Conservation (phyloP, 352 stramenopile species). For the Phytophthora brassicae region DNA sequence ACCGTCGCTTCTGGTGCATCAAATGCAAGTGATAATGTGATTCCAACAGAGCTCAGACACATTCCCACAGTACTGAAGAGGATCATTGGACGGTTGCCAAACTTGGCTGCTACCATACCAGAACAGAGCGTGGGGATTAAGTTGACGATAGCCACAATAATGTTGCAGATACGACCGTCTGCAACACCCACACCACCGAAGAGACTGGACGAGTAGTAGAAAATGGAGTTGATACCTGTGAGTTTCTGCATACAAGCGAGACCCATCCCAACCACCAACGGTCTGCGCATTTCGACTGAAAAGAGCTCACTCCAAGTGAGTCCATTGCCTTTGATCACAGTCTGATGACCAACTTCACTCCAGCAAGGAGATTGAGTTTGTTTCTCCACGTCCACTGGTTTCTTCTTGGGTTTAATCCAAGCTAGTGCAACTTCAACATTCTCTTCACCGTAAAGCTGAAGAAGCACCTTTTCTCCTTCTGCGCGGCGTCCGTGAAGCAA, state of each 20-base stretch:
- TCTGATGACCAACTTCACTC: conserved; percentile 27
- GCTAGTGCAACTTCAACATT: conserved; percentile 27
- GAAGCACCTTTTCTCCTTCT: conserved; percentile 31
- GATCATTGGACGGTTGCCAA: conserved; percentile 40
- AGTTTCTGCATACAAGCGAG: conserved; percentile 44
- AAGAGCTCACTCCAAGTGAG: conserved; percentile 22
- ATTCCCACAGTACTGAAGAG: conserved; percentile 36
- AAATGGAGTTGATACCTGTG: conserved; percentile 53
- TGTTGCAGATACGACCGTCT: conserved; percentile 33
- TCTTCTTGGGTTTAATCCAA: conserved; percentile 31
- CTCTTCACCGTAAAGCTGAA: conserved; percentile 37
- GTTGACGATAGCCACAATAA: conserved; percentile 44
- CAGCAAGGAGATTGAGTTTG: conserved; percentile 19
- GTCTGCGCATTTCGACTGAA: conserved; percentile 20
- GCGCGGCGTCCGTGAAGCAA: conserved; percentile 32
- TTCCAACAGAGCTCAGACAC: conserved; percentile 32
- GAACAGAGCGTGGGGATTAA: conserved; percentile 32
- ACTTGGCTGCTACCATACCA: conserved; percentile 27
- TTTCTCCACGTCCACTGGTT: conserved; percentile 15
- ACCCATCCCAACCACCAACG: conserved; percentile 33
- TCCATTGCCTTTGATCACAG: conserved; percentile 19
- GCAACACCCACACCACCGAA: conserved; percentile 33
- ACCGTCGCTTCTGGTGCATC: conserved; percentile 21
- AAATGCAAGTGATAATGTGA: conserved; percentile 34
- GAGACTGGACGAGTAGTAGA: conserved; percentile 54